Evolutionary conservation across 2,329 filamentous ascomycete species (phyloP), one percentile per base, ranked within the genome.

Genomic region (Stemphylium lycopersici): DNA sequence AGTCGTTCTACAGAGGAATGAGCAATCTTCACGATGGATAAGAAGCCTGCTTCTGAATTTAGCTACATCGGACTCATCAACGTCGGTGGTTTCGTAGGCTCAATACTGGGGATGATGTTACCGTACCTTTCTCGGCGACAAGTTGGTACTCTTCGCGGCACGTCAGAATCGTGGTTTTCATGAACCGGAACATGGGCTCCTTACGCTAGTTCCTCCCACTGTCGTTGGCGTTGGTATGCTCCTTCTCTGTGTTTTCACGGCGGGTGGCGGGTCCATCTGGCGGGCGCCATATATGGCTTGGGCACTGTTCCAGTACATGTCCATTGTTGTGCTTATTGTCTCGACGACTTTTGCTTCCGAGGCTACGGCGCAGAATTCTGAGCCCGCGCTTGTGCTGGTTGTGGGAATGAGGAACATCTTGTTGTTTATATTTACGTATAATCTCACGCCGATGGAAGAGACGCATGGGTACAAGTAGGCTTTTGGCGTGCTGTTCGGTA

Each of bases 331-430:
- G n/a, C 34, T 52, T 10, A 52, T 52, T 10, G 15, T 46, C 1
- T 40, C 48, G 10, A 45, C 48, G 3, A 39, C 8, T 7, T 52
- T 52, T 37, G 48, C 48, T 4, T 46, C 48, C 16, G 48, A 46
- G 24, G 48, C 41, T 2, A 37, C 22, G 12, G 33, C 48, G 3
- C 32, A 52, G 36, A 32, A 52, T 26, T 34, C 48, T 5, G 40
- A 41, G 7, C 48, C 48, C 34, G 48, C 42, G 12, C 24, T 52
- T 2, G 48, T 46, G 0, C 29, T 52, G n/a, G 41, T 52, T 13
- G 42, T 52, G 32, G 48, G 42, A 4, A 40, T 41, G 2, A 52
- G 46, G 26, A 52, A 52, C 6, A 40, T 52, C 13, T 34, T 46
- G 4, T 52, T 36, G 5, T 52, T 52, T 39, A 41, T 36, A 16